Percentiles rank a stretch among this genome's conserved stretches.
Evolutionary conservation across 2,329 filamentous ascomycete species (phyloP).

Genomic region (Chrysosporium queenslandicum): DNA sequence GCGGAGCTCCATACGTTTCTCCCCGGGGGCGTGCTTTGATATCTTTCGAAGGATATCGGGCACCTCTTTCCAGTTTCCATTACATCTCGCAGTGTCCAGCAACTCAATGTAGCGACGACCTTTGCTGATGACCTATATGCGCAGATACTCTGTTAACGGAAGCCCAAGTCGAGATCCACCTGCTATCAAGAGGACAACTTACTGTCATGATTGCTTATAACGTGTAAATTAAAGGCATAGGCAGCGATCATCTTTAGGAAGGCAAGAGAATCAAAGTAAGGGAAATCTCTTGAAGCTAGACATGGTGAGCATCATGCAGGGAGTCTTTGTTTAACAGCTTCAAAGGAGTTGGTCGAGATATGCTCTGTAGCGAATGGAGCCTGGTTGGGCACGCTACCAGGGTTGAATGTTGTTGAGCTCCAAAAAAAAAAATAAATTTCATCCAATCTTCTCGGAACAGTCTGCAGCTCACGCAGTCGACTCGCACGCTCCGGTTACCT

Average conservation of each 20-base stretch:
- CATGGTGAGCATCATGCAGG: background rate
- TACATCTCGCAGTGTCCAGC: slow-evolving; percentile 77
- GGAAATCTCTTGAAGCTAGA: background rate
- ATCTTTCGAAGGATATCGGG: slow-evolving; percentile 87
- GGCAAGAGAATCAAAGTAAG: background rate
- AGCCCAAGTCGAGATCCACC: background rate
- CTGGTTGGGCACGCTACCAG: background rate
- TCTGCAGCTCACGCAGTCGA: background rate
- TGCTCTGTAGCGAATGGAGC: too few relatives aligned
- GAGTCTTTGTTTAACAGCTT: background rate
- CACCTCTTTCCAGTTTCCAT: slow-evolving; percentile 75
- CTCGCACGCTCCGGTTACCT: background rate
- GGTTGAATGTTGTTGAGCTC: too few relatives aligned
- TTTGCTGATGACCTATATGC: slow-evolving; percentile 49
- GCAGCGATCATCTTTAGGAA: background rate
- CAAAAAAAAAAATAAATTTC: slow-evolving; percentile 1
- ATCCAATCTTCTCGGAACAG: background rate
- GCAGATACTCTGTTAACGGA: background rate
- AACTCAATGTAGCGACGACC: slow-evolving; percentile 69
- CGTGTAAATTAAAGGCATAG: background rate
- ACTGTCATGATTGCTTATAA: slow-evolving; percentile 13
- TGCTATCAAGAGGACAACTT: background rate
- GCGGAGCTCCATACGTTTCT: slow-evolving; percentile 52
- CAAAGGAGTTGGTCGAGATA: background rate
- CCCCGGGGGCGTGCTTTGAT: slow-evolving; percentile 80